Percentiles rank a stretch among this genome's conserved stretches.
Evolutionary conservation across 805 yeast species (phyloP).

Genomic region (Nematodospora valgi): DNA sequence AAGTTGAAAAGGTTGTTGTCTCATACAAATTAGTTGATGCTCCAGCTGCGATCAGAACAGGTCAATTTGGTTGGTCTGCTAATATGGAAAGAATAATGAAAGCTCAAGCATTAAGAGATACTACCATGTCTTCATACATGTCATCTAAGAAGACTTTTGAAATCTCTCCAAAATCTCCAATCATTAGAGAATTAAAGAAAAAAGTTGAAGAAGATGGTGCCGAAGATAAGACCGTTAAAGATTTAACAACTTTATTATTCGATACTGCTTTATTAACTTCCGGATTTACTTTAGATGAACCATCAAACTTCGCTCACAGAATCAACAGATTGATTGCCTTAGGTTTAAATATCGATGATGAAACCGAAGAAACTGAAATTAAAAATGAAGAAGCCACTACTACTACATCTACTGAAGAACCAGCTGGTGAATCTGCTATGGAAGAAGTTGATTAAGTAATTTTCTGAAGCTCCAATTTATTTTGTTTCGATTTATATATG

Average conservation of each 20-base stretch:
- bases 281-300: constrained; percentile 98
- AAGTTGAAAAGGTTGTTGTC: constrained; percentile 98
- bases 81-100: constrained; percentile 99
- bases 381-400: constrained; percentile 47
- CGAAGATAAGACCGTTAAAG: constrained; percentile 97
- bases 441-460: constrained; percentile 94
- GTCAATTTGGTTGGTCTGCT: constrained; percentile 99
- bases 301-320: constrained; percentile 95
- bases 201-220: constrained; percentile 98
- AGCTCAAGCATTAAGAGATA: constrained; percentile 99
- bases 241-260: constrained; percentile 90
- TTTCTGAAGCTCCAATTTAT: too few species aligned
- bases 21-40: constrained; percentile 96
- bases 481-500: too few species aligned
- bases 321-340: constrained; percentile 96
- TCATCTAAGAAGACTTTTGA: constrained; percentile 99
- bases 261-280: constrained; percentile 98
- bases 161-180: constrained; percentile 94
- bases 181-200: constrained; percentile 91
- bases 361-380: constrained; percentile 49
- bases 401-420: constrained; percentile 53
- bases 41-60: constrained; percentile 99
- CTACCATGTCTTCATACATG: constrained; percentile 99
- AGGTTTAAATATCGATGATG: constrained; percentile 97
- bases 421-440: constrained; percentile 91